A percentile compares a stretch with the other conserved stretches of the same genome.
Conservation (phyloP, 441 rosid genomes). For the Populus hybrid region DNA sequence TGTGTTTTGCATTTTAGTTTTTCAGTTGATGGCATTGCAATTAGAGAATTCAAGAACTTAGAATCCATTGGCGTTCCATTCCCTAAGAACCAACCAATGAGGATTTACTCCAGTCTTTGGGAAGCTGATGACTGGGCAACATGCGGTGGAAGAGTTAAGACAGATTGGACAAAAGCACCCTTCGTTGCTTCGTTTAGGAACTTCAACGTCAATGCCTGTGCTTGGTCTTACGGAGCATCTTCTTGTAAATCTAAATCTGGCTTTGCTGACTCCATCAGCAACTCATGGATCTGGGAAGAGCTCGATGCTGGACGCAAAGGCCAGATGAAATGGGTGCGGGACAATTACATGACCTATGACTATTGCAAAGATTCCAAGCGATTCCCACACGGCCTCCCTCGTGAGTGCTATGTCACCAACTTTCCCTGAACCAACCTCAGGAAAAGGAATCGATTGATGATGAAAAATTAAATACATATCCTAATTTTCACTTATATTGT, state of each 20-base stretch:
- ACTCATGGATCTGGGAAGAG: constrained; percentile 24
- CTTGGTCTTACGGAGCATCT: constrained; percentile 25
- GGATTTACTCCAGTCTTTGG: constrained; percentile 39
- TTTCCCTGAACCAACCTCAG: not conserved
- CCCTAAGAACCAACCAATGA: constrained; percentile 40
- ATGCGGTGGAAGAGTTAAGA: constrained; percentile 40
- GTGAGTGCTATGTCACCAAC: constrained; percentile 15
- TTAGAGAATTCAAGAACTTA: constrained; percentile 43
- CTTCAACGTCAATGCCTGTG: constrained; percentile 37
- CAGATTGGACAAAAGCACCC: constrained; percentile 38
- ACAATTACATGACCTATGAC: constrained; percentile 35
- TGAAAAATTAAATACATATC: not conserved
- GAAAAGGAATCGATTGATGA: not conserved
- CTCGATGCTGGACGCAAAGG: constrained; percentile 22
- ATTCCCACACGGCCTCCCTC: constrained; percentile 35
- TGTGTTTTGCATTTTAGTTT: constrained; percentile 23
- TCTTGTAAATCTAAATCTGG: constrained; percentile 14
- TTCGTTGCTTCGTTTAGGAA: constrained; percentile 40
- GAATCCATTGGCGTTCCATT: constrained; percentile 36
- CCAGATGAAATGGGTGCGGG: constrained; percentile 33
- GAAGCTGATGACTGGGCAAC: constrained; percentile 46
- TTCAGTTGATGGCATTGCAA: constrained; percentile 36
- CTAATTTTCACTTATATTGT: not conserved
- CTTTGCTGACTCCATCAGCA: not conserved
- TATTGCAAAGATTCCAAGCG: constrained; percentile 30